phyloP scores from a whole-genome alignment of 2,329 filamentous ascomycete genomes.

The Balansia obtecta region DNA sequence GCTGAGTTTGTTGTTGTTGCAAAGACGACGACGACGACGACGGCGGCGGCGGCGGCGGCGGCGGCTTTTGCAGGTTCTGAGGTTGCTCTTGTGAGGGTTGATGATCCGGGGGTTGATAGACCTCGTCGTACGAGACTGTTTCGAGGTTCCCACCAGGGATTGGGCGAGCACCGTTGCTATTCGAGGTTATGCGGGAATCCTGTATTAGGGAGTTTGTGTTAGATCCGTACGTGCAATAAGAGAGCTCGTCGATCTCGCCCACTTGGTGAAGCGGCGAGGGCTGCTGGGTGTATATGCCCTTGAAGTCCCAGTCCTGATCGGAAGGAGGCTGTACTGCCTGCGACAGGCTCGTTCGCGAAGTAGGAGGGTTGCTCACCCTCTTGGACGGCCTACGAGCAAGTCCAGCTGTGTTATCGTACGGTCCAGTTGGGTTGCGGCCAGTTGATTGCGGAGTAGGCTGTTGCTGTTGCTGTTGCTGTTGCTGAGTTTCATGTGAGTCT shows the following conservation, averaged over 20 bases:
- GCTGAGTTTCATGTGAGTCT: slow-evolving; percentile 11
- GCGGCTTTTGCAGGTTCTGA: slow-evolving; percentile 11
- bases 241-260: slow-evolving; percentile 26
- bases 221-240: slow-evolving; percentile 24
- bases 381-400: slow-evolving; percentile 45
- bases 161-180: slow-evolving; percentile 32
- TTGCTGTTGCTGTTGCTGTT: slow-evolving; percentile 14
- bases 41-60: slow-evolving; percentile 6
- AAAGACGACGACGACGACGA: too few relatives aligned
- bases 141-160: slow-evolving; percentile 31
- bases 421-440: slow-evolving; percentile 16
- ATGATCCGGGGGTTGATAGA: slow-evolving; percentile 21
- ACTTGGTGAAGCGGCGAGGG: slow-evolving; percentile 32
- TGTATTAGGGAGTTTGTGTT: slow-evolving; percentile 28
- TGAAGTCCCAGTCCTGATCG: slow-evolving; percentile 12
- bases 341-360: slow-evolving; percentile 29
- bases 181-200: slow-evolving; percentile 23
- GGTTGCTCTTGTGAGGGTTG: slow-evolving; percentile 21
- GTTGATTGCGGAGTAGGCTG: slow-evolving; percentile 2
- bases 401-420: slow-evolving; percentile 36
- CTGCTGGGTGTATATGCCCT: slow-evolving; percentile 10
- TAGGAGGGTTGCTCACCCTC: slow-evolving; percentile 37
- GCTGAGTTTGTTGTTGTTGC: slow-evolving; percentile 13
- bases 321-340: slow-evolving; percentile 8
- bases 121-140: slow-evolving; percentile 33